These are phyloP conservation scores for Hanseniaspora occidentalis DNA, from an alignment of 805 yeast species.

Conservation along the genomic window DNA sequence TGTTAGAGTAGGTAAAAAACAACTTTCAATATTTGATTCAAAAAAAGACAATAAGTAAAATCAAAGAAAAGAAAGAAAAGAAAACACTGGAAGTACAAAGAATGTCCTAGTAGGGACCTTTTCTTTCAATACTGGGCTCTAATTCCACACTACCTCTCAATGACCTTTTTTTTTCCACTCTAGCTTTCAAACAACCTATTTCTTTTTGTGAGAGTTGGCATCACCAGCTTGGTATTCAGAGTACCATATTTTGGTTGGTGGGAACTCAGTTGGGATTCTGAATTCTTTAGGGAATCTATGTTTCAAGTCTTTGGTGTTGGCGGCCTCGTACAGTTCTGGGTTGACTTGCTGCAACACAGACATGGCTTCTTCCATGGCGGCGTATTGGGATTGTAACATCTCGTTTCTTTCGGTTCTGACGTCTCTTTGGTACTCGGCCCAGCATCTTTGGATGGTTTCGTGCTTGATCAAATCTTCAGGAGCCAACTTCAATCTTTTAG, in stretches of 20 bases:
- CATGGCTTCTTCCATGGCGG: slow-evolving; percentile 58
- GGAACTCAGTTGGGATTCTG: slow-evolving; percentile 81
- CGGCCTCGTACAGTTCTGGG: slow-evolving; percentile 47
- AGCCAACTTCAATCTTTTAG: slow-evolving; percentile 57
- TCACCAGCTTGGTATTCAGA: slow-evolving; percentile 30
- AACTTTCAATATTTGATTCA: too few relatives aligned
- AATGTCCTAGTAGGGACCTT: too few relatives aligned
- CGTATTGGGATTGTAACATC: slow-evolving; percentile 47
- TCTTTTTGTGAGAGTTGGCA: not conserved
- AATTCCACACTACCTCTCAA: too few relatives aligned
- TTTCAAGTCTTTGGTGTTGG: slow-evolving; percentile 42
- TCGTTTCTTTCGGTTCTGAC: slow-evolving; percentile 30
- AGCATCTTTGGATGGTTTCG: slow-evolving; percentile 68
- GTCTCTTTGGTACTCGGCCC: slow-evolving; percentile 52
- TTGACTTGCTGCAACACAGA: slow-evolving; percentile 42
- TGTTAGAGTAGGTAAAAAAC: too few relatives aligned
- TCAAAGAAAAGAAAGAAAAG: too few relatives aligned
- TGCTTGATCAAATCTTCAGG: slow-evolving; percentile 81
- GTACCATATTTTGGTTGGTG: slow-evolving; percentile 74
- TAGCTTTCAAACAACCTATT: not conserved
- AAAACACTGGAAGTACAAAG: too few relatives aligned
- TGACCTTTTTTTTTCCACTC: not conserved
- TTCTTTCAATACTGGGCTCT: too few relatives aligned
- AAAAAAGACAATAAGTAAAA: too few relatives aligned
- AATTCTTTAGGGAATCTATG: slow-evolving; percentile 71